Base-by-base conservation (phyloP, 2,329 filamentous ascomycete species). In the Ramularia endophylla region DNA sequence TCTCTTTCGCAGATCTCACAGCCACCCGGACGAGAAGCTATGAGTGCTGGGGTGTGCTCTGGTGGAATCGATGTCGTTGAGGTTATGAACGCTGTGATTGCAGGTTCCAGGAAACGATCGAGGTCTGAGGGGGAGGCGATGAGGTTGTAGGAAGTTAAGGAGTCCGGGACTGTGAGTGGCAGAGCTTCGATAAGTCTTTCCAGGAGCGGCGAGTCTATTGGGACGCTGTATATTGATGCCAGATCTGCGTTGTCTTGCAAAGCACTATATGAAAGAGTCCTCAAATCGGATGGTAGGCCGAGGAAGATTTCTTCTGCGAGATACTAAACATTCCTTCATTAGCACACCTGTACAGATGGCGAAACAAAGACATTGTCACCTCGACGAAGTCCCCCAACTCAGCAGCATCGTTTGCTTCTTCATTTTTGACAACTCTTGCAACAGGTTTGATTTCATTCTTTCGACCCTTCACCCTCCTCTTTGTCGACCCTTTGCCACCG, bases 361-460 rank as follows among this genome's bases (percentile, higher is more conserved):
- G 15, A 30, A 30, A 30, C n/a, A 30, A 30, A 12, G 4, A 41
- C 27, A 32, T 33, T 49, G 55, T 28, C 67, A 78, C 75, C 53
- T 89, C 81, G 40, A 85, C 80, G 63, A 94, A 94, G 1, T 94
- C 87, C 18, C 78, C 77, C 16, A 92, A 65, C 40, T 89, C 85
- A 52, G 83, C 81, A 4, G 75, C 77, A 51, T 77, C 69, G 13
- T 63, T 57, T 8, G 48, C 50, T 8, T 42, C 48, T 27, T 48
- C 41, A 12, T 47, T 48, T 13, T 36, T 25, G 32, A 27, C 35
- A 9, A 16, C 13, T 13, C 30, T 44, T 34, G 19, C 34, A 8
- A 60, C 55, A 7, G 60, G 56, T 43, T 64, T 67, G 46, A 65
- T 65, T 39, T 59, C 60, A 50, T 59, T 63, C 52, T 64, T 64